A percentile compares a stretch with the other conserved stretches of the same genome.
Conservation (phyloP, 495 filamentous ascomycete species). For the Parachaetomium inaequale region DNA sequence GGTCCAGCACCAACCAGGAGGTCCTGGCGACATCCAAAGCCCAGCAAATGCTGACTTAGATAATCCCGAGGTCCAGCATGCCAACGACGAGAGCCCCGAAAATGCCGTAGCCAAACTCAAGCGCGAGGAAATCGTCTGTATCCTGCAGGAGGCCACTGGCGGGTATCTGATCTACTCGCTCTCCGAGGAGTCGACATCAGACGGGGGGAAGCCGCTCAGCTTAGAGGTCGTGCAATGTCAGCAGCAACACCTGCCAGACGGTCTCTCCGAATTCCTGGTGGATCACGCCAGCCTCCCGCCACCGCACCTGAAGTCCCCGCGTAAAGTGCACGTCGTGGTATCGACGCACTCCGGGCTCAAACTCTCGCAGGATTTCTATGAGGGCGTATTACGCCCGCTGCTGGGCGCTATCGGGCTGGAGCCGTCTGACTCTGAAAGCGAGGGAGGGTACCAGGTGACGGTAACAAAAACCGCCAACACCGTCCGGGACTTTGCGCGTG, state of each 20-base stretch:
- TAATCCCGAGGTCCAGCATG: neutral
- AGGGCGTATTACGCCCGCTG: constrained; percentile 55
- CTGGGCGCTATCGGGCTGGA: constrained; percentile 34
- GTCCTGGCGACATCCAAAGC: neutral
- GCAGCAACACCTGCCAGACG: constrained; percentile 28
- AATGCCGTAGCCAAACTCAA: constrained; percentile 14
- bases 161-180: constrained; percentile 39
- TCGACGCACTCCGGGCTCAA: constrained; percentile 71
- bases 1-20: neutral
- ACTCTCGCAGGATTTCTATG: constrained; percentile 54
- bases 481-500: constrained; percentile 57
- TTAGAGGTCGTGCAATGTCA: constrained; percentile 23
- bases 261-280: constrained; percentile 30
- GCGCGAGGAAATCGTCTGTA: constrained; percentile 36
- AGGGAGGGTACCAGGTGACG: constrained; percentile 42
- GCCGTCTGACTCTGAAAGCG: neutral
- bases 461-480: constrained; percentile 59
- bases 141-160: constrained; percentile 17
- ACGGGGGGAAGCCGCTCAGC: constrained; percentile 25
- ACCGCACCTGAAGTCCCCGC: constrained; percentile 30
- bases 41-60: neutral
- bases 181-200: constrained; percentile 20
- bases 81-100: neutral
- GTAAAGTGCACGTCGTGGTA: constrained; percentile 60
- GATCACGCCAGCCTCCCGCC: constrained; percentile 25